These are phyloP conservation scores for Alopecurus myosuroides DNA, from an alignment of 176 grass and related monocot species.

Conservation along the genomic window DNA sequence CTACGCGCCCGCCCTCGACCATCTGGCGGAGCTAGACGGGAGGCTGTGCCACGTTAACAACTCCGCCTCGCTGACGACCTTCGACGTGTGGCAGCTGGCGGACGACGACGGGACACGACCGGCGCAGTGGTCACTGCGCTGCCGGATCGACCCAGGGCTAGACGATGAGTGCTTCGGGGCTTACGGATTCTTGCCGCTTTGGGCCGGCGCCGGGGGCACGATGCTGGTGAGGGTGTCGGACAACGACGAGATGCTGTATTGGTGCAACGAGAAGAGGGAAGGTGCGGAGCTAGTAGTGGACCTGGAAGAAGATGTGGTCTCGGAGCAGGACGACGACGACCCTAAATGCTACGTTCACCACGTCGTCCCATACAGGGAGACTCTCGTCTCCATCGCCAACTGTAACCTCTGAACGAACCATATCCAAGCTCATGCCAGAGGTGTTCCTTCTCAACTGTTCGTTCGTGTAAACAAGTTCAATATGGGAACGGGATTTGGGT, in stretches of 20 bases:
- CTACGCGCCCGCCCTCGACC: not conserved
- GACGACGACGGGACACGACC: not conserved
- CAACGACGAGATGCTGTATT: not conserved
- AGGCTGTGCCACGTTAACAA: not conserved
- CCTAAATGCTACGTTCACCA: not conserved
- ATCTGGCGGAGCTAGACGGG: not conserved
- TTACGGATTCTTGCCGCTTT: not conserved
- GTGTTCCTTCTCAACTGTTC: not conserved
- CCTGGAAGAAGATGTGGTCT: not conserved
- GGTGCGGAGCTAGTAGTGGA: not conserved
- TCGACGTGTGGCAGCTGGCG: slow-evolving; percentile 6
- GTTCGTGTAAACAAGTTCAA: not conserved
- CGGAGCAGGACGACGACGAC: not conserved
- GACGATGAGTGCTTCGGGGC: not conserved
- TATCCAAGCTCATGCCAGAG: not conserved
- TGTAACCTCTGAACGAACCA: not conserved
- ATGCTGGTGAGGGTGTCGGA: not conserved
- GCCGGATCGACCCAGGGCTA: not conserved
- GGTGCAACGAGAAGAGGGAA: not conserved
- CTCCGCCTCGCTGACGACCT: not conserved
- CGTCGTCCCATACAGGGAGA: not conserved
- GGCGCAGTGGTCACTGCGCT: not conserved
- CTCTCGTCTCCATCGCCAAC: not conserved
- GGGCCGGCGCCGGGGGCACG: not conserved
- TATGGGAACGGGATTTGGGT: not conserved